Evolutionary conservation across 805 yeast genomes (phyloP).

Genomic region (Zygotorulaspora florentina): DNA sequence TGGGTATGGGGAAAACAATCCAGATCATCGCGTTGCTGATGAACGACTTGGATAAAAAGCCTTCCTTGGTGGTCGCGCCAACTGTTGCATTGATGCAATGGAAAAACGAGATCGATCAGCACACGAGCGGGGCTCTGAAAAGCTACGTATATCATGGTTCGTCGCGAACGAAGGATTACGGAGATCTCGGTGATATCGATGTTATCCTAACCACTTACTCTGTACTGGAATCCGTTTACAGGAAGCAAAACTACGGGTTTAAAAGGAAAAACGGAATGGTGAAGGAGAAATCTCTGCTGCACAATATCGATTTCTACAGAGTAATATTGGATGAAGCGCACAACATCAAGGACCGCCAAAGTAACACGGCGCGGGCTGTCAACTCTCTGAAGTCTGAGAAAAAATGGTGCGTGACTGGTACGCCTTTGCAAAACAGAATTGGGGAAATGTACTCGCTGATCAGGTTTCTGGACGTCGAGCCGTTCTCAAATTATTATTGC

Average conservation of each 20-base stretch:
- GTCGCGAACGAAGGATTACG: conserved; percentile 54
- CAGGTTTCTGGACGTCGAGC: conserved; percentile 75
- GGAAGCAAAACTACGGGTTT: conserved; percentile 83
- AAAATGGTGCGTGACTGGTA: conserved; percentile 91
- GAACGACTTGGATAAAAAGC: conserved; percentile 59
- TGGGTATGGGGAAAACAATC: conserved; percentile 99
- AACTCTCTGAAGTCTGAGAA: conserved; percentile 65
- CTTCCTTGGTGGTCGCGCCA: conserved; percentile 91
- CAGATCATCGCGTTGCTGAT: conserved; percentile 89
- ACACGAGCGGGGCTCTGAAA: conserved; percentile 65
- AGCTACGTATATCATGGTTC: conserved; percentile 84
- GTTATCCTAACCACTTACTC: conserved; percentile 91
- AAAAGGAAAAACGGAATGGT: conserved; percentile 64
- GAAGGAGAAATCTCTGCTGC: conserved; percentile 73
- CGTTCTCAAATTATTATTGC: conserved; percentile 87
- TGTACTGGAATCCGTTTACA: conserved; percentile 78
- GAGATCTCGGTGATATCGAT: conserved; percentile 54
- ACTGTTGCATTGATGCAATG: conserved; percentile 99
- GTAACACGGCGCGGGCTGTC: conserved; percentile 92
- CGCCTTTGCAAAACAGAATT: conserved; percentile 93
- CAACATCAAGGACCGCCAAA: conserved; percentile 90
- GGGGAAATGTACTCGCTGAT: conserved; percentile 94
- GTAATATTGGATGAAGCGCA: conserved; percentile 96
- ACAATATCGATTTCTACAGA: conserved; percentile 70
- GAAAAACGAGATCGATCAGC: conserved; percentile 86